Percentiles rank a stretch among this genome's conserved stretches.
Evolutionary conservation across 2,329 filamentous ascomycete species (phyloP).

Genomic region (Keithomyces neogunnii): DNA sequence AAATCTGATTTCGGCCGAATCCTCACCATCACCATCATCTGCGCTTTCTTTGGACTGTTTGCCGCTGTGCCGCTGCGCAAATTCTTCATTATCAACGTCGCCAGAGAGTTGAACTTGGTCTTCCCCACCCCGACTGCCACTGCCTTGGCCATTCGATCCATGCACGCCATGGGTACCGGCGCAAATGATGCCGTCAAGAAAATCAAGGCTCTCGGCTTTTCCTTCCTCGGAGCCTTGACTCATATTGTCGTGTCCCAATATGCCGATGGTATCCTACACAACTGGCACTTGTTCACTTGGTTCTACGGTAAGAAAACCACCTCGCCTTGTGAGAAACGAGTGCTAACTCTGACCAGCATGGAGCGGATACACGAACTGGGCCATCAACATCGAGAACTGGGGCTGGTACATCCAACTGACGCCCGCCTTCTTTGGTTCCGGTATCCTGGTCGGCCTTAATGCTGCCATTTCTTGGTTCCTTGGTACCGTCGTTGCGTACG

Average conservation of each 20-base stretch:
- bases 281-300: conserved; percentile 46
- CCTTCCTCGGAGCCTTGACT: conserved; percentile 41
- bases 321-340: too few relatives aligned
- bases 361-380: conserved; percentile 40
- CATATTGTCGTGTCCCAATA: conserved; percentile 51
- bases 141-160: conserved; percentile 53
- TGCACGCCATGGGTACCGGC: conserved; percentile 48
- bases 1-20: conserved; percentile 48
- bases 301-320: conserved; percentile 26
- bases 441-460: conserved; percentile 43
- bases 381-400: conserved; percentile 50
- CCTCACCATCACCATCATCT: conserved; percentile 51
- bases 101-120: conserved; percentile 48
- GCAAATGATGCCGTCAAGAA: conserved; percentile 44
- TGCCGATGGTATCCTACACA: conserved; percentile 50
- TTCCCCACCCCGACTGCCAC: conserved; percentile 53
- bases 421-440: conserved; percentile 51
- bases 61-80: conserved; percentile 55
- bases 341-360: background rate
- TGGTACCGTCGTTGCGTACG: conserved; percentile 47
- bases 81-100: conserved; percentile 61
- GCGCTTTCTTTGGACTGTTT: conserved; percentile 56
- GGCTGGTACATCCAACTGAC: conserved; percentile 52
- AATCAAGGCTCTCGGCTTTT: conserved; percentile 43
- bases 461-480: conserved; percentile 48